Evolutionary conservation across 163 green algal species (phyloP), one percentile per base, ranked within the genome.

Genomic region (Botryococcus braunii): DNA sequence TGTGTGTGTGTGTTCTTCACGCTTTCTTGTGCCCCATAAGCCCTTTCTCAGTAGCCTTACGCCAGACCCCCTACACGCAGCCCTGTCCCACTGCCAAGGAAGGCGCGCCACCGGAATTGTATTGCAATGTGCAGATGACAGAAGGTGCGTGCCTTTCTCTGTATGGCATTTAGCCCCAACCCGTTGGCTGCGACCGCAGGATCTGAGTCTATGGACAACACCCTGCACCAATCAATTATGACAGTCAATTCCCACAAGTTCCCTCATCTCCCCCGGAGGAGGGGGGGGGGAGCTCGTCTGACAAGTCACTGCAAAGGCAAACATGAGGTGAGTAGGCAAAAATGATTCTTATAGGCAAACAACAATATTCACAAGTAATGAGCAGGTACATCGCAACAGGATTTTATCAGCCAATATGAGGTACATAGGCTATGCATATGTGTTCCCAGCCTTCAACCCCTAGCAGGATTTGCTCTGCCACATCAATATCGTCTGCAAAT

Each of bases 91-190:
- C 68, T 49, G 60, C n/a, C 38, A 8, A 55, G 60, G 34, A 5
- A 32, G n/a, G n/a, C 23, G 6, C 79, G 62, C 6, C 29, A 49
- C 35, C 34, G 34, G 21, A 2, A n/a, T 21, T 27, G 35, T 27
- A 43, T 49, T 1, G 29, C 7, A 7, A 23, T 62, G 52, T 55
- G 25, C 50, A 63, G 5, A 27, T 34, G 23, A 37, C 77, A 72
- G 35, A 58, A 70, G 31, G 62, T 56, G 27, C 77, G 62, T 47
- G 87, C 83, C 82, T 83, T 82, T 1, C 93, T 72, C 69, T 98
- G 93, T 29, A 95, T 68, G 8, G 79, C 80, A 59, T 97, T 97
- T n/a, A 98, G 72, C 0, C 75, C 93, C 23, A 98, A 49, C 2
- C 31, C 58, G 3, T 86, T 88, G 21, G 70, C 52, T 1, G 78